Evolutionary conservation across 306 rosid genomes (phyloP).

Genomic region (Acacia confusa): DNA sequence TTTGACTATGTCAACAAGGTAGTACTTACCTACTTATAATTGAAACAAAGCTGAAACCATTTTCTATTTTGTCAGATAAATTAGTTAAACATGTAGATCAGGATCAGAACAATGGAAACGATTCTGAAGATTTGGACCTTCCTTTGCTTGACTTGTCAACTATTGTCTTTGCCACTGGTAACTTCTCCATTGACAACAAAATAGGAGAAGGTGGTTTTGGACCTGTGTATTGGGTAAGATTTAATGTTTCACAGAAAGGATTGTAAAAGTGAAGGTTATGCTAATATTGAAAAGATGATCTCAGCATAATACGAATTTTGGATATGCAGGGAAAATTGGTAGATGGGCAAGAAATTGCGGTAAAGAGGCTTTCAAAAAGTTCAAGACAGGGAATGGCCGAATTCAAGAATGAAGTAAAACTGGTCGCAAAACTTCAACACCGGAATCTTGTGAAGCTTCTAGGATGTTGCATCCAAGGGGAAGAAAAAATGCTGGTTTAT

Average conservation of each 20-base stretch:
- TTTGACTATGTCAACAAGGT: background rate
- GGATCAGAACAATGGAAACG: conserved; percentile 23
- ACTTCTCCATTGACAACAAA: conserved; percentile 36
- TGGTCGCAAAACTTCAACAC: conserved; percentile 41
- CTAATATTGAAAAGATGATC: background rate
- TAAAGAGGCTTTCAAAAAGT: conserved; percentile 23
- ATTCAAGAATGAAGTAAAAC: conserved; percentile 37
- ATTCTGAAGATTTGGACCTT: conserved; percentile 44
- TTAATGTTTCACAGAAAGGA: background rate
- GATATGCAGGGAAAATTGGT: conserved; percentile 17
- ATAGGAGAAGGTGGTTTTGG: conserved; percentile 60
- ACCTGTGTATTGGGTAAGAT: conserved; percentile 41
- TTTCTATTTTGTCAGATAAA: background rate
- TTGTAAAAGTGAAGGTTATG: background rate
- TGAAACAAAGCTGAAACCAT: background rate
- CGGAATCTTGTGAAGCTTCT: conserved; percentile 49
- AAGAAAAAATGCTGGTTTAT: conserved; percentile 31
- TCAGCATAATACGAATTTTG: background rate
- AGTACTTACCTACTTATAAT: background rate
- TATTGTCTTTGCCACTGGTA: conserved; percentile 28
- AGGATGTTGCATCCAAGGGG: conserved; percentile 39
- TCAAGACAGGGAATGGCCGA: conserved; percentile 33
- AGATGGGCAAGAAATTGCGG: background rate
- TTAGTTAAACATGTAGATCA: background rate
- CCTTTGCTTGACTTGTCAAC: conserved; percentile 34